These are phyloP conservation scores for Fusarium napiforme DNA, from an alignment of 2,329 filamentous ascomycete species.

Conservation along the genomic window DNA sequence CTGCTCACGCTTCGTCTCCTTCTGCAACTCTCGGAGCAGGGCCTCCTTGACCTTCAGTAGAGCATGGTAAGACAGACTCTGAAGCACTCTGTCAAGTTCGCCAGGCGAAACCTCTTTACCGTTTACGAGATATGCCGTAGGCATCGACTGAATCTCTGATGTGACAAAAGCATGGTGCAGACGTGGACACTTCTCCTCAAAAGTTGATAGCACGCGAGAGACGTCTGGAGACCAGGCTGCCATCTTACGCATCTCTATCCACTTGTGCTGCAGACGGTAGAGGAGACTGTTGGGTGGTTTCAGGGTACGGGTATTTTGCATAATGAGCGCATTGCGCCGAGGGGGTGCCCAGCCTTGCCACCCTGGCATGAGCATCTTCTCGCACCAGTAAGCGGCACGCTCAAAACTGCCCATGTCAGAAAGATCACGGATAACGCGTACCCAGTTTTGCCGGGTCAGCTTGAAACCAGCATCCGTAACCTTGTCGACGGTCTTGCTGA, in stretches of 20 bases:
- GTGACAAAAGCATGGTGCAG: conserved; percentile 55
- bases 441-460: conserved; percentile 83
- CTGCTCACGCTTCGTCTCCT: conserved; percentile 34
- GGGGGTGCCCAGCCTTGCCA: conserved; percentile 77
- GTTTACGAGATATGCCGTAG: conserved; percentile 41
- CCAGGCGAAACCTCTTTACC: conserved; percentile 41
- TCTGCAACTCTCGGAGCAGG: conserved; percentile 32
- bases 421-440: conserved; percentile 77
- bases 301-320: conserved; percentile 50
- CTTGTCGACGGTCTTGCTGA: conserved; percentile 63
- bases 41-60: conserved; percentile 43
- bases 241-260: conserved; percentile 60
- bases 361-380: conserved; percentile 78
- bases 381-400: conserved; percentile 79
- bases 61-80: conserved; percentile 46
- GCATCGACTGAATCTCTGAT: conserved; percentile 46
- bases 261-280: conserved; percentile 60
- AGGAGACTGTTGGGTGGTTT: conserved; percentile 55
- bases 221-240: conserved; percentile 61
- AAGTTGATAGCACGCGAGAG: conserved; percentile 51
- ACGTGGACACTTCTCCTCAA: conserved; percentile 55
- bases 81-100: conserved; percentile 46
- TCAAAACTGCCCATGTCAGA: conserved; percentile 67
- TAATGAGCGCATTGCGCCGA: conserved; percentile 45
- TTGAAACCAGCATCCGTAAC: conserved; percentile 75